Conservation (phyloP, 306 rosid species). For the Elaeagnus macrophylla region DNA sequence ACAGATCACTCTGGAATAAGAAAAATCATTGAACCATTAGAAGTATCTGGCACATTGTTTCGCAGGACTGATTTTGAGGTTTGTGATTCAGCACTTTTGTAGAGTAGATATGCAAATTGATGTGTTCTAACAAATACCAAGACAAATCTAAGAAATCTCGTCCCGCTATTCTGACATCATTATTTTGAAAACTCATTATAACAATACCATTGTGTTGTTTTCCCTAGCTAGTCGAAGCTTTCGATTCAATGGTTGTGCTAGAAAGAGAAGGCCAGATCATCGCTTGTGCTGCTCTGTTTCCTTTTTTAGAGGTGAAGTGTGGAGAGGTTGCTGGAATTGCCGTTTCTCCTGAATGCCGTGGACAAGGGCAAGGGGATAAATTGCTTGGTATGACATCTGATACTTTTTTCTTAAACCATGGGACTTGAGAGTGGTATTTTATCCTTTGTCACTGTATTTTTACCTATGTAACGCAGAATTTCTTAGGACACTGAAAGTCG, state of each 20-base stretch:
- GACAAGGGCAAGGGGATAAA: slow-evolving; percentile 95
- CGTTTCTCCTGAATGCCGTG: slow-evolving; percentile 86
- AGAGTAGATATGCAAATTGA: no score
- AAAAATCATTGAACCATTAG: slow-evolving; percentile 66
- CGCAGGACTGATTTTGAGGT: slow-evolving; percentile 80
- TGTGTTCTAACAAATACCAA: no score
- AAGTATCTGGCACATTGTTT: slow-evolving; percentile 68
- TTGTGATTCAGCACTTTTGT: slow-evolving; percentile 9
- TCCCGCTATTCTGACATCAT: no score
- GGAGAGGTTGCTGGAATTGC: slow-evolving; percentile 96
- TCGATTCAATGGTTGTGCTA: slow-evolving; percentile 58
- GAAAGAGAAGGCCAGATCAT: slow-evolving; percentile 97
- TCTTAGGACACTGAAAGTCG: no score
- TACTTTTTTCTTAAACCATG: background rate
- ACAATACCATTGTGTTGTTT: no score
- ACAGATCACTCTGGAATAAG: slow-evolving; percentile 64
- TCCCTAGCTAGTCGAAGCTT: slow-evolving; percentile 46
- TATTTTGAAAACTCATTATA: no score
- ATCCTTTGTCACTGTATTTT: no score
- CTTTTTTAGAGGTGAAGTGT: slow-evolving; percentile 65
- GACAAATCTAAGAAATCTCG: no score
- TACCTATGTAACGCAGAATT: no score
- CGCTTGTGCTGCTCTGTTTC: slow-evolving; percentile 87
- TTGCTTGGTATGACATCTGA: slow-evolving; percentile 66
- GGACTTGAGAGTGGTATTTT: background rate